Base-by-base conservation (phyloP, 176 grass and related monocot genomes). In the Aegilops speltoides region DNA sequence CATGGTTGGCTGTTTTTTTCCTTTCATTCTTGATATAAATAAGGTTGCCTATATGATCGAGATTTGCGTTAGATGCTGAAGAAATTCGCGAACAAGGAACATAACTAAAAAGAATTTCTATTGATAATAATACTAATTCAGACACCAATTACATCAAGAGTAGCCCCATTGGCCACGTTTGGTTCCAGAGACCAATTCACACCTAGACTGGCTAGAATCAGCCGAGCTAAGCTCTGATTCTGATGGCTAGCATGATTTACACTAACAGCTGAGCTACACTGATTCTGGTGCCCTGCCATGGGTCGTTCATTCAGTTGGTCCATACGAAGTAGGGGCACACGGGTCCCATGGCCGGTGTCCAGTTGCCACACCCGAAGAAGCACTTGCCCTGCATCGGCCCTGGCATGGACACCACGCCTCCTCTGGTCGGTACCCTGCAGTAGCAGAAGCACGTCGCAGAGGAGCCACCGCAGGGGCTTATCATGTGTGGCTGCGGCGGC, bases 341-440 rank as follows among this genome's bases (percentile, higher is more conserved):
- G 2, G 69, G 85, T 38, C 85, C 65, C 45, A 76, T 87, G 23
- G 80, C 38, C 36, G 89, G 68, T 3, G 87, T 94, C 92, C 89
- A 94, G 20, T 89, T 88, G 38, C 87, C 92, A 4, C 92, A 91
- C 4, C 63, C 77, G 33, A 70, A 89, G 87, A 91, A 91, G 62
- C 71, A 74, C 41, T 45, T 45, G 11, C 41, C 41, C 41, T 45
- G 41, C 41, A 45, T 45, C 41, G 41, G 41, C 41, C 5, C 54
- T 28, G 1, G 84, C 63, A 75, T 62, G 29, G 80, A 48, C 4
- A 94, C 59, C 36, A 84, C 24, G 14, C 82, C 70, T 15, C 48
- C 68, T 48, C 85, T 88, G 56, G 82, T 86, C 2, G 73, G 3
- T 13, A 94, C 87, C 12, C 90, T 85, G 40, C 82, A 95, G 85